Base-by-base conservation (phyloP, 2,329 filamentous ascomycete species). In the Trichoderma sp. region DNA sequence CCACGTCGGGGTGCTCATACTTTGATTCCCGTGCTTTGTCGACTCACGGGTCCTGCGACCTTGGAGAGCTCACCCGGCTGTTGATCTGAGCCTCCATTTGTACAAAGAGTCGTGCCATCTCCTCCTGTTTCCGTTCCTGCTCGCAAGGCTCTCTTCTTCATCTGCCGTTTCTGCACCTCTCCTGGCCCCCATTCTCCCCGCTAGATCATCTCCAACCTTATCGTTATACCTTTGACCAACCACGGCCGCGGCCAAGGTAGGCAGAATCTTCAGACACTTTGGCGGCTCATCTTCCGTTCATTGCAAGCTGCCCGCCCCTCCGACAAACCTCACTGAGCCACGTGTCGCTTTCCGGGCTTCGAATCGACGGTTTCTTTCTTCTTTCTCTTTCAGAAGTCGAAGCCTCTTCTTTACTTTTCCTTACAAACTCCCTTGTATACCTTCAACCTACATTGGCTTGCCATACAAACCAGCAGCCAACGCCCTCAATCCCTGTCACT, bases 181-280 rank as follows among this genome's bases (percentile, higher is more conserved):
- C 21, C 30, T 60, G 50, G 50, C 58, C 60, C 59, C 48, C 34
- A 39, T 39, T 39, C 10, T 4, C 56, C 58, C 62, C 60, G 64
- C 57, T 67, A 61, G 68, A 67, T 68, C 68, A 52, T 43, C 50
- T 50, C 59, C 63, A 67, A 67, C 52, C 47, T 63, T 45, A 41
- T 50, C 28, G 43, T 41, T 52, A 41, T 59, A 63, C 28, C 58
- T 28, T 63, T 50, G 48, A 66, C 66, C 63, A 73, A 70, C 73
- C 69, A 67, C 63, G 69, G 72, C 73, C 70, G 65, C 64, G 71
- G 71, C 71, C 69, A 73, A 64, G 67, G 71, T 68, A 74, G 74
- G 73, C 74, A 73, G 68, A 68, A 30, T 50, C 41, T 19, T 54
- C 56, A 58, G 51, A 57, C 59, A 5, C 51, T 67, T 65, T 47